Evolutionary conservation across 805 yeast species (phyloP).

Genomic region (Jamesozyma spencerorum): DNA sequence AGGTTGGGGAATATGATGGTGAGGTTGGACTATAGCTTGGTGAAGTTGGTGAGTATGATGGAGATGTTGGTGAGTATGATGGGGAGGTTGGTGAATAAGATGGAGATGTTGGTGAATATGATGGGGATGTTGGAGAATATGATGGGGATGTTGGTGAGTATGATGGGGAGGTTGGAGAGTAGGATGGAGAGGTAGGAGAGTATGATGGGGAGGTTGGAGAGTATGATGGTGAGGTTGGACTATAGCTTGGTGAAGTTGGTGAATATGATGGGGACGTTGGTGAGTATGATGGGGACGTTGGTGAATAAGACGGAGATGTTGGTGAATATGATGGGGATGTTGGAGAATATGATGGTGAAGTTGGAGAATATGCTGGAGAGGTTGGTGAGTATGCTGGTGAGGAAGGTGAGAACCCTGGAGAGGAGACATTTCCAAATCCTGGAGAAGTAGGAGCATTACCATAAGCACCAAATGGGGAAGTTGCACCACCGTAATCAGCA

Average conservation of each 20-base stretch:
- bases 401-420: slow-evolving; percentile 65
- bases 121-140: slow-evolving; percentile 56
- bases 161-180: slow-evolving; percentile 67
- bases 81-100: slow-evolving; percentile 60
- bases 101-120: slow-evolving; percentile 67
- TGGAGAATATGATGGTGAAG: slow-evolving; percentile 70
- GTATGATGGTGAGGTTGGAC: slow-evolving; percentile 71
- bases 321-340: slow-evolving; percentile 63
- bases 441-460: slow-evolving; percentile 54
- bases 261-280: slow-evolving; percentile 69
- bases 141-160: slow-evolving; percentile 66
- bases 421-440: slow-evolving; percentile 43
- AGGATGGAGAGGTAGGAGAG: slow-evolving; percentile 69
- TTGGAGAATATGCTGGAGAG: slow-evolving; percentile 72
- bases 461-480: slow-evolving; percentile 43
- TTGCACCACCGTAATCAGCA: slow-evolving; percentile 50
- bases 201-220: slow-evolving; percentile 63
- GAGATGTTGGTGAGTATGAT: slow-evolving; percentile 71
- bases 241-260: slow-evolving; percentile 65
- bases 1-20: slow-evolving; percentile 47
- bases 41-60: slow-evolving; percentile 46
- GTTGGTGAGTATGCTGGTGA: slow-evolving; percentile 77
- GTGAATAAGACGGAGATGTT: slow-evolving; percentile 71
- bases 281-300: slow-evolving; percentile 72
- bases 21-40: slow-evolving; percentile 56